phyloP scores from a whole-genome alignment of 345 rosid genomes.

The Xanthoceras sorbifolium region DNA sequence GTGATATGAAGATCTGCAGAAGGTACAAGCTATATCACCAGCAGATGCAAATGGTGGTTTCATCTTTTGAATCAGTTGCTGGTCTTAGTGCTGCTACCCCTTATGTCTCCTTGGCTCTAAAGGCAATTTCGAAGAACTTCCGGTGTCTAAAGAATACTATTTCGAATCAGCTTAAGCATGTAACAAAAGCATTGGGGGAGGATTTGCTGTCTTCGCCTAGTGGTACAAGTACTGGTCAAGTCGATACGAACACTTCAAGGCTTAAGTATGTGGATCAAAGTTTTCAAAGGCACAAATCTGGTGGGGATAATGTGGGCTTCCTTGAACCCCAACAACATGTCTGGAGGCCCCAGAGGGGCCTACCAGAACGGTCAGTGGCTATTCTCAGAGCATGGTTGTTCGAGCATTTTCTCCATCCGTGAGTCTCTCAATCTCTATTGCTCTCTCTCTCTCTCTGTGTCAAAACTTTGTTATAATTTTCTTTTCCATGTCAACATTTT shows the following conservation, averaged over 20 bases:
- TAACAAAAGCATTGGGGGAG: slow-evolving; percentile 40
- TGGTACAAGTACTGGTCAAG: slow-evolving; percentile 31
- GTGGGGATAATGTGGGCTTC: slow-evolving; percentile 39
- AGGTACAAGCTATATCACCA: slow-evolving; percentile 59
- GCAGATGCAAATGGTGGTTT: slow-evolving; percentile 69
- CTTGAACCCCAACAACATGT: slow-evolving; percentile 54
- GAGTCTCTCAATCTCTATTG: slow-evolving; percentile 17
- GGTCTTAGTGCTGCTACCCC: slow-evolving; percentile 63
- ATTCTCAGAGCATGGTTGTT: slow-evolving; percentile 68
- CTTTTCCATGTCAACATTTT: slow-evolving; percentile 4
- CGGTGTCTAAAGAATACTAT: slow-evolving; percentile 46
- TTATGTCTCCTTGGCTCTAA: slow-evolving; percentile 48
- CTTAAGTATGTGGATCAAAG: slow-evolving; percentile 31
- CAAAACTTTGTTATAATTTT: slow-evolving; percentile 4
- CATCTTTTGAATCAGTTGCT: slow-evolving; percentile 63
- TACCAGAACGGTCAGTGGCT: slow-evolving; percentile 62
- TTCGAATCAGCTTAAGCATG: slow-evolving; percentile 42
- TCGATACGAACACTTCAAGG: slow-evolving; percentile 27
- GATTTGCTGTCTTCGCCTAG: slow-evolving; percentile 29
- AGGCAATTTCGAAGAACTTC: slow-evolving; percentile 47
- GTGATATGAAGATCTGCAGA: slow-evolving; percentile 45
- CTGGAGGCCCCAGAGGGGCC: slow-evolving; percentile 74
- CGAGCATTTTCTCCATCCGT: slow-evolving; percentile 85
- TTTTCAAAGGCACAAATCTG: slow-evolving; percentile 36
- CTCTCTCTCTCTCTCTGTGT: neutral